Evolutionary conservation across 1,284 basidiomycete species (phyloP), one percentile per base, ranked within the genome.

Genomic region (Ustilago loliicola): DNA sequence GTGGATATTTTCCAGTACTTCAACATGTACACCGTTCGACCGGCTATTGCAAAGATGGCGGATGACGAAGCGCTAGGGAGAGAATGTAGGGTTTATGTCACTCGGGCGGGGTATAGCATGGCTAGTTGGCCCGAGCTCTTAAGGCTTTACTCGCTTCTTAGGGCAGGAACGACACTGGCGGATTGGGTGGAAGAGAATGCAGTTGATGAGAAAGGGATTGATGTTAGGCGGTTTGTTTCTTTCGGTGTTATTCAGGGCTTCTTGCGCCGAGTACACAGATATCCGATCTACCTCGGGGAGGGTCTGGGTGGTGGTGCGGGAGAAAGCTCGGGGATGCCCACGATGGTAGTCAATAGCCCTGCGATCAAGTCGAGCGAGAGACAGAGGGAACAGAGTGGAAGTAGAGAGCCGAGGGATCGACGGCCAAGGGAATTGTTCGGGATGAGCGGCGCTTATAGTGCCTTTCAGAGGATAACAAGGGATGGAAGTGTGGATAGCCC

Each of bases 181-280:
- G 91, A 94, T 58, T 99, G 97, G 96, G 93, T 95, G 88, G 91
- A 94, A 77, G 89, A 89, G 48, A 89, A 94, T 81, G 89, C 92
- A 7, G 66, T 83, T 17, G 80, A 83, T 42, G 52, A 23, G 7
- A 87, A 92, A 21, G 93, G 93, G 1, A 92, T 99, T 64, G 97
- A 99, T 85, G 91, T 94, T 9, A 90, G 96, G 6, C 91, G 97
- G 17, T 97, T 99, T 86, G 92, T 95, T n/a, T 95, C 93, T 74
- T 99, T 99, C 83, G 97, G 96, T 15, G 93, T 98, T n/a, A 97
- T 99, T 88, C 99, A 99, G 88, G 96, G 95, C 0, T 99, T 98
- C 84, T 89, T 99, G 15, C 91, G 94, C 8, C 89, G 97, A 42
- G 92, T 98, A 0, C 94, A 98, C 85, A 91, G 95, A 19, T 99